Evolutionary conservation across 768 basidiomycete species (phyloP), one percentile per base, ranked within the genome.

Genomic region (Tulasnella sp.): DNA sequence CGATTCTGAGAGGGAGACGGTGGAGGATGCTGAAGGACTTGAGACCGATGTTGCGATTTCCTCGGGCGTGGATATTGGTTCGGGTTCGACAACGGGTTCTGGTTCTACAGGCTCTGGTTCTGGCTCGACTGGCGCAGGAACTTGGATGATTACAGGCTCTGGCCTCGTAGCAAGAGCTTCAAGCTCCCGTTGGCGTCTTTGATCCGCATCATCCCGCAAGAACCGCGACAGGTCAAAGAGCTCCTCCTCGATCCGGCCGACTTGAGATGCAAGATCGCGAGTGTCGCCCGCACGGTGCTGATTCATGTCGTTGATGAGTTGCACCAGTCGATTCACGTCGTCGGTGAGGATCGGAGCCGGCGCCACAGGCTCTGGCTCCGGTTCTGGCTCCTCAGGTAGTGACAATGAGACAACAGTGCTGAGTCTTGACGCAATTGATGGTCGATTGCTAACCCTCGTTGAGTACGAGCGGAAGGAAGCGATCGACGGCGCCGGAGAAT

Each of bases 191-290:
- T 42, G 62, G 39, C 52, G 64, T 36, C 72, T 70, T 52, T 72
- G 70, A 16, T 71, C 64, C 44, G 71, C 67, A 42, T 70, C 77
- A 74, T 70, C 65, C 5, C 76, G 75, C 6, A 78, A 44, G 63
- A 76, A 77, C 62, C 74, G 70, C 3, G 79, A 77, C 26, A 95
- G 82, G 62, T 88, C 86, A 14, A 83, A 83, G 2, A 96, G 81
- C 75, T 91, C 88, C 41, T 88, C 83, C 72, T 89, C 85, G 42
- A 97, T 86, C 0, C 87, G 85, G 67, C 85, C 85, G 4, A 96
- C 83, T 77, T 90, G 88, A 62, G 86, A 87, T 0, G 84, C 83
- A 8, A 95, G 77, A 17, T 88, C 88, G 34, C 85, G 82, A 36
- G 83, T 85, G 75, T 95, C 90, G 2, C 85, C 82, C 0, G 86